Evolutionary conservation across 371 early-diverging fungal species (phyloP).

Genomic region (Nematocida minor): DNA sequence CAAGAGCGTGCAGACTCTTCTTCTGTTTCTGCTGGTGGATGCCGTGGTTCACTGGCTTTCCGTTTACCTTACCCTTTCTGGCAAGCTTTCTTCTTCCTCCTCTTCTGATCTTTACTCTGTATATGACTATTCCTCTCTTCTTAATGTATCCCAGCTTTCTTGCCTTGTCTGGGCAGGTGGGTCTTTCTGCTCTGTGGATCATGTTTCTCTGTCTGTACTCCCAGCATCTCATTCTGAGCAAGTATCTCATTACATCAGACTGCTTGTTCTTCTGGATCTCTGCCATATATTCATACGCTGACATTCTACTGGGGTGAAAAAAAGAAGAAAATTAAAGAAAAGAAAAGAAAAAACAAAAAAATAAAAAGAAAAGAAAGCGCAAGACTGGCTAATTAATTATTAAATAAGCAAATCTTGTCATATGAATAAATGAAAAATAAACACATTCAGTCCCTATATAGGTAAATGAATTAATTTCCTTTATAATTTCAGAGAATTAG

Average conservation of each 20-base stretch:
- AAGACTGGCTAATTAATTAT: too few species aligned
- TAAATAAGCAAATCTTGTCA: neutral
- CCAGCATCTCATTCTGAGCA: conserved; percentile 91
- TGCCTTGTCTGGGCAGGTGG: conserved; percentile 95
- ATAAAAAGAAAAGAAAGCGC: neutral
- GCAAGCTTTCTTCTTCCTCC: conserved; percentile 85
- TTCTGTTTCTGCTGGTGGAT: conserved; percentile 88
- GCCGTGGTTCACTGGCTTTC: conserved; percentile 93
- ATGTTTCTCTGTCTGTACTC: conserved; percentile 91
- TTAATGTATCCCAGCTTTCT: conserved; percentile 95
- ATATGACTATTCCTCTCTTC: conserved; percentile 92
- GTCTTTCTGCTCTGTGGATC: conserved; percentile 89
- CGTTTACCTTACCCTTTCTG: conserved; percentile 88
- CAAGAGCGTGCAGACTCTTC: conserved; percentile 79
- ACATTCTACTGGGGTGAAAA: conserved; percentile 57
- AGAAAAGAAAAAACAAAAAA: conserved; percentile 1
- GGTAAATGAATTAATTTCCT: conserved; percentile 16
- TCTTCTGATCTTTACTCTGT: conserved; percentile 90
- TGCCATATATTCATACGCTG: conserved; percentile 85
- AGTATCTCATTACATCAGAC: conserved; percentile 92
- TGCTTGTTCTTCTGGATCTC: conserved; percentile 95
- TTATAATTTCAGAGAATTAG: conserved; percentile 10
- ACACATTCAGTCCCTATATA: neutral
- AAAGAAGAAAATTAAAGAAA: neutral
- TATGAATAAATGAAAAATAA: neutral